Percentiles rank a stretch among this genome's conserved stretches.
Evolutionary conservation across 345 rosid species (phyloP).

Genomic region (Limnanthes douglasii): DNA sequence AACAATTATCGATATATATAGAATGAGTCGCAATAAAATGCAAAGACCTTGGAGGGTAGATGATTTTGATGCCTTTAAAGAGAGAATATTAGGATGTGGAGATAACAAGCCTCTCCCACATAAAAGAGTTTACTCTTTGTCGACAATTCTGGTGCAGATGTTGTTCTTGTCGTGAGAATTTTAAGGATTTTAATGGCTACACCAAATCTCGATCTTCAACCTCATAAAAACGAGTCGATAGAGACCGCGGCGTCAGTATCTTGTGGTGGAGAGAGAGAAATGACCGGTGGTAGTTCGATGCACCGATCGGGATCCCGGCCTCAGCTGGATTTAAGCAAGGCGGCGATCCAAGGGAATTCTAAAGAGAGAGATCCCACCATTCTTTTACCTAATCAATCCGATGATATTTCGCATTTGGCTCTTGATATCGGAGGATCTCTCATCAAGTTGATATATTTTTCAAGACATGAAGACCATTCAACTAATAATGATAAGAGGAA

Average conservation of each 20-base stretch:
- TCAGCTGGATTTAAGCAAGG: conserved; percentile 91
- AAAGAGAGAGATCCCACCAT: conserved; percentile 94
- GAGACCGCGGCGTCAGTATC: too few relatives aligned
- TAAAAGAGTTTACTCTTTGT: conserved; percentile 95
- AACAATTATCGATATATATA: conserved; percentile 91
- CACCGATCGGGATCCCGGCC: conserved; percentile 93
- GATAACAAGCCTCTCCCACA: conserved; percentile 53
- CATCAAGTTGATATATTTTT: too few relatives aligned
- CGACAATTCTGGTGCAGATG: conserved; percentile 94
- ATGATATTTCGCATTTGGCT: conserved; percentile 92
- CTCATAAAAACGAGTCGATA: too few relatives aligned
- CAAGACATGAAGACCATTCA: too few relatives aligned
- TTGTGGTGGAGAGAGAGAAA: conserved; percentile 38
- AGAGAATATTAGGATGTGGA: conserved; percentile 67
- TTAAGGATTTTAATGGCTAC: too few relatives aligned
- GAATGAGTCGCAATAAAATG: conserved; percentile 99
- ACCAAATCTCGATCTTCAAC: too few relatives aligned
- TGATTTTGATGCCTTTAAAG: conserved; percentile 83
- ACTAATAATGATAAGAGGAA: too few relatives aligned
- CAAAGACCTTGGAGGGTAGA: conserved; percentile 99
- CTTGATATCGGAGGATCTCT: conserved; percentile 99
- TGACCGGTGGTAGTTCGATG: conserved; percentile 56
- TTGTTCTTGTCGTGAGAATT: too few relatives aligned
- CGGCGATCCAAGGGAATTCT: conserved; percentile 84
- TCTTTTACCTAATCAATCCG: conserved; percentile 93